phyloP scores from a whole-genome alignment of 805 yeast species.

The Kazachstania africana region DNA sequence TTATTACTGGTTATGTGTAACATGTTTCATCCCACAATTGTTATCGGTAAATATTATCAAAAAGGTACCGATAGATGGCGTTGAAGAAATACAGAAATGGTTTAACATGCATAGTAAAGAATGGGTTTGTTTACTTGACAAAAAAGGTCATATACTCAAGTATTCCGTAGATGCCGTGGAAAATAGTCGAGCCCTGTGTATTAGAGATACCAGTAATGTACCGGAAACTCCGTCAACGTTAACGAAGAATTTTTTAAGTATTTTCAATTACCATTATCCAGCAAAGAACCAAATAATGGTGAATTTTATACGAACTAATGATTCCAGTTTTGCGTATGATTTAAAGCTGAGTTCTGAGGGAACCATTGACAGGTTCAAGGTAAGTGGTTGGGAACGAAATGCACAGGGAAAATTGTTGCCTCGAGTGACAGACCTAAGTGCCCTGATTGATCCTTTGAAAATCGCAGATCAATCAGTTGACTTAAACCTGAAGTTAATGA shows the following conservation, averaged over 20 bases:
- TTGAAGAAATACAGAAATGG: constrained; percentile 9
- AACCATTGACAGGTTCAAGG: constrained; percentile 26
- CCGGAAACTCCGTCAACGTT: constrained; percentile 37
- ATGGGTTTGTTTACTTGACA: constrained; percentile 22
- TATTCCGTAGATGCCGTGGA: constrained; percentile 7
- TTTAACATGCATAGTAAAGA: constrained; percentile 8
- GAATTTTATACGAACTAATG: constrained; percentile 28
- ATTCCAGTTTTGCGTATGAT: constrained; percentile 2
- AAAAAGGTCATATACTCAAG: constrained; percentile 8
- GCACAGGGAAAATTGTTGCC: constrained; percentile 64
- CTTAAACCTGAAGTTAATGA: constrained; percentile 82
- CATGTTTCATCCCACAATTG: constrained; percentile 34
- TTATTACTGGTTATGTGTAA: constrained; percentile 83
- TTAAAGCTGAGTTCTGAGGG: not conserved
- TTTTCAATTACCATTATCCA: constrained; percentile 26
- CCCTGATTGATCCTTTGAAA: constrained; percentile 68
- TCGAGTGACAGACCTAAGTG: constrained; percentile 69
- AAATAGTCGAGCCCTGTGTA: constrained; percentile 21
- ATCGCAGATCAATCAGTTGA: constrained; percentile 89
- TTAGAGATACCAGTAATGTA: constrained; percentile 30
- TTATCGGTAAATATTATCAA: constrained; percentile 4
- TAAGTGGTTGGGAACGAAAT: constrained; percentile 88
- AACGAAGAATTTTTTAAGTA: constrained; percentile 46
- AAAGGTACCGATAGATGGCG: not conserved
- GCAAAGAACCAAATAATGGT: constrained; percentile 28